Evolutionary conservation across 345 rosid species (phyloP), one percentile per base, ranked within the genome.

Genomic region (Leavenworthia alabamica): DNA sequence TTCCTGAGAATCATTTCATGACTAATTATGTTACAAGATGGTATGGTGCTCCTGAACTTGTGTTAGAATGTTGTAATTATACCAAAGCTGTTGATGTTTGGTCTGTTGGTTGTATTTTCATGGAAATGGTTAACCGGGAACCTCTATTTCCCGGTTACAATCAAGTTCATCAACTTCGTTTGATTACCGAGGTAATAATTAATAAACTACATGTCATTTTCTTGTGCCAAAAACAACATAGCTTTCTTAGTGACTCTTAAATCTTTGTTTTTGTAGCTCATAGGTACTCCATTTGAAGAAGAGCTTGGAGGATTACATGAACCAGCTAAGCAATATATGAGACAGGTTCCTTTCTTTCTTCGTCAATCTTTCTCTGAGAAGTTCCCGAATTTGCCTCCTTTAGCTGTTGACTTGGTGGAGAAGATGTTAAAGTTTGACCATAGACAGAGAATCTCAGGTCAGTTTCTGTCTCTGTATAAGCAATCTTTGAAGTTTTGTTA

Each of bases 11-110:
- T 73, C 85, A 85, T 80, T 68, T 79, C 60, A 92, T 85, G 95
- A 89, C 89, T 27, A 88, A 86, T 50, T 85, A 89, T 69, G 97
- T 92, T 66, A 86, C 95, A 43, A 84, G 98, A 73, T 92, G 97
- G 98, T 92, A 92, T 61, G 84, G 98, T 9, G 88, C 97, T 43
- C 98, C 98, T 2, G 98, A 92, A 74, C 82, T 92, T 68, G 55
- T 92, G 42, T 65, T 92, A 51, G 81, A 82, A 76, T 86, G 95
- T 24, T 80, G 83, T 56, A 85, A 82, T 62, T 92, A 89, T 53
- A 89, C 93, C 9, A 75, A 88, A 39, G 93, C 98, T 57, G 81
- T 92, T 27, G 98, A 92, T 81, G 80, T 92, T 7, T 92, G 98
- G 98, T 82, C 97, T 9, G 98, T 89, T 28, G 97, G 98, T 32